Percentiles rank a stretch among this genome's conserved stretches.
phyloP scores from a whole-genome alignment of 345 rosid genomes.

The Pugionium cornutum region DNA sequence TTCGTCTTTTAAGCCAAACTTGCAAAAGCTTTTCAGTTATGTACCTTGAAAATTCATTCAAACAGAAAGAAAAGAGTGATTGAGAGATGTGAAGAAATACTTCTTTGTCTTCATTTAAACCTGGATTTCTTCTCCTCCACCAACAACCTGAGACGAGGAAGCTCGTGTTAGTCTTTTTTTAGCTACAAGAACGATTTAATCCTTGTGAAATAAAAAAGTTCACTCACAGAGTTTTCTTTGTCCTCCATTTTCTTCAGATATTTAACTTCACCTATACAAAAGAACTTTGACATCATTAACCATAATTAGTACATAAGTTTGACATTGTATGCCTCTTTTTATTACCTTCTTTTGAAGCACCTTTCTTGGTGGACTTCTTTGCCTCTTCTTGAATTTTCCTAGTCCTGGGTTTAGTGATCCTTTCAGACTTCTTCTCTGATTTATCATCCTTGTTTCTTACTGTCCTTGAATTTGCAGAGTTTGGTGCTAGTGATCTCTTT shows the following conservation, averaged over 20 bases:
- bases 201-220: neutral
- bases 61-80: slow-evolving; percentile 27
- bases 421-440: slow-evolving; percentile 56
- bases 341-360: slow-evolving; percentile 52
- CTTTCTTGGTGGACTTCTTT: slow-evolving; percentile 50
- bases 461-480: slow-evolving; percentile 45
- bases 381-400: slow-evolving; percentile 41
- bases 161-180: slow-evolving; percentile 8
- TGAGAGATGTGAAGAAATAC: slow-evolving; percentile 1
- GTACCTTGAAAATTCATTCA: slow-evolving; percentile 35
- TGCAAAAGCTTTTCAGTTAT: slow-evolving; percentile 20
- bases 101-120: slow-evolving; percentile 30
- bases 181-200: neutral
- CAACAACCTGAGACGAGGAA: slow-evolving; percentile 23
- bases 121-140: slow-evolving; percentile 35
- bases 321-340: neutral
- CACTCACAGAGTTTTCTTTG: slow-evolving; percentile 64
- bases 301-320: neutral
- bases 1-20: slow-evolving; percentile 37
- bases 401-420: slow-evolving; percentile 50
- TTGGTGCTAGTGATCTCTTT: slow-evolving; percentile 44
- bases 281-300: slow-evolving; percentile 8
- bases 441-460: slow-evolving; percentile 36
- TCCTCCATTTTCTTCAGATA: slow-evolving; percentile 49
- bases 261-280: slow-evolving; percentile 47